These are phyloP conservation scores for Fusarium miscanthi DNA, from an alignment of 2,329 filamentous ascomycete species.

Conservation along the genomic window DNA sequence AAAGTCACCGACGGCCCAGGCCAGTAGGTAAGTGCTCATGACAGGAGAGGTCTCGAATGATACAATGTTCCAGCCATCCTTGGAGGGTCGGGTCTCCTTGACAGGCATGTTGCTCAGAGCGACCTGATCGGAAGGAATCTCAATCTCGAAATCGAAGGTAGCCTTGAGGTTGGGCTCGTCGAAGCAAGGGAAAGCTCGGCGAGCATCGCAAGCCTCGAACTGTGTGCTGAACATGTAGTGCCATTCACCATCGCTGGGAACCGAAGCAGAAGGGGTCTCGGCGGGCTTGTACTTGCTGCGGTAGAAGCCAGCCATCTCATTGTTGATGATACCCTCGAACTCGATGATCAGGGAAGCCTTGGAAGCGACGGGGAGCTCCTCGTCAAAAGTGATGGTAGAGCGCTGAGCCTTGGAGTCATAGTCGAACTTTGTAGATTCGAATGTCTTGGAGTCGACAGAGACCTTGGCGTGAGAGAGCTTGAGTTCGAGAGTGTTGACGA, in stretches of 20 bases:
- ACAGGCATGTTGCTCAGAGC: conserved; percentile 97
- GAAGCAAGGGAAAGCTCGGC: conserved; percentile 96
- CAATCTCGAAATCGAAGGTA: conserved; percentile 92
- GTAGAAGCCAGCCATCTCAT: conserved; percentile 93
- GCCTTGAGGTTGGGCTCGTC: conserved; percentile 98
- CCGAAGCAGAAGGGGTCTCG: conserved; percentile 76
- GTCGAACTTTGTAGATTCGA: conserved; percentile 73
- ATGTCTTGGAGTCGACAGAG: conserved; percentile 64
- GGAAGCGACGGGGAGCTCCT: conserved; percentile 74
- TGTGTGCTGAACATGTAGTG: conserved; percentile 92
- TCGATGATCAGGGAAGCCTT: conserved; percentile 75
- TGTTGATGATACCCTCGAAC: conserved; percentile 87
- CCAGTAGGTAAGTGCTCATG: conserved; percentile 92
- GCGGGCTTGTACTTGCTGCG: conserved; percentile 91
- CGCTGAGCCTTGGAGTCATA: conserved; percentile 90
- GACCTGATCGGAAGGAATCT: conserved; percentile 87
- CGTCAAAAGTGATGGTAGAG: conserved; percentile 79
- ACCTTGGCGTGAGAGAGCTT: conserved; percentile 76
- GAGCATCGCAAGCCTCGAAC: conserved; percentile 96
- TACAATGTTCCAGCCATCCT: conserved; percentile 76
- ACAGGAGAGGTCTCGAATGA: conserved; percentile 85
- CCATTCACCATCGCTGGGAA: conserved; percentile 76
- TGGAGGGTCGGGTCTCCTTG: conserved; percentile 71
- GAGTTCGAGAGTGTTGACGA: conserved; percentile 87
- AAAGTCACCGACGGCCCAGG: conserved; percentile 97